Evolutionary conservation across 345 rosid species (phyloP), one percentile per base, ranked within the genome.

Genomic region (Cardiospermum halicacabum): DNA sequence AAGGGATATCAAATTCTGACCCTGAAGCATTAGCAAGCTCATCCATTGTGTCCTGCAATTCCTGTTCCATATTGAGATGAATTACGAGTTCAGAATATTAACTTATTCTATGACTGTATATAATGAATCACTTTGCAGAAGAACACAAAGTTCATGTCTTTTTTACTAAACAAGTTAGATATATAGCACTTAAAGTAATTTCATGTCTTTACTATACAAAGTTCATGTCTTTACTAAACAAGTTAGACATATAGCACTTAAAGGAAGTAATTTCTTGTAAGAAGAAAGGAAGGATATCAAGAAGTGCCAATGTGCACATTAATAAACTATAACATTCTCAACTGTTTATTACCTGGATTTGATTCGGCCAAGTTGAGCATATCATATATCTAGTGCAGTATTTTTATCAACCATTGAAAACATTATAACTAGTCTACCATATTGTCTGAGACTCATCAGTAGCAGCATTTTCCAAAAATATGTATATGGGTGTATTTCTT

Each of bases 1-100:
- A 69, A 10, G 82, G 81, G 30, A 81, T 78, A 66, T 81, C 85
- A 64, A 81, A 81, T 51, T 78, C 85, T 54, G 82, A 78, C 36
- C 80, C 75, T 1, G 85, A 75, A 60, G 75, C 79, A 61, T 64
- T 66, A 12, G 70, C 81, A 9, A 78, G 75, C 72, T 78, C 85
- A 53, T 78, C 75, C 56, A 81, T 39, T 24, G 85, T 76, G 56
- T 72, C 80, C 78, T 74, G 80, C 64, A 78, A 45, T 28, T 65
- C 85, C 82, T 78, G 68, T 11, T 25, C 61, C 58, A 69, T 10
- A 60, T 26, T 15, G 18, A 36, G 58, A 51, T 13, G 13, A 37
- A 53, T 53, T 31, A 24, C n/a, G 2, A 53, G 58, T 64, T 51
- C 9, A 45, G 50, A n/a, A 22, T 45, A 47, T 24, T 16, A 47